These are phyloP conservation scores for Fulvia fulva DNA, from an alignment of 2,329 filamentous ascomycete species.

Conservation along the genomic window DNA sequence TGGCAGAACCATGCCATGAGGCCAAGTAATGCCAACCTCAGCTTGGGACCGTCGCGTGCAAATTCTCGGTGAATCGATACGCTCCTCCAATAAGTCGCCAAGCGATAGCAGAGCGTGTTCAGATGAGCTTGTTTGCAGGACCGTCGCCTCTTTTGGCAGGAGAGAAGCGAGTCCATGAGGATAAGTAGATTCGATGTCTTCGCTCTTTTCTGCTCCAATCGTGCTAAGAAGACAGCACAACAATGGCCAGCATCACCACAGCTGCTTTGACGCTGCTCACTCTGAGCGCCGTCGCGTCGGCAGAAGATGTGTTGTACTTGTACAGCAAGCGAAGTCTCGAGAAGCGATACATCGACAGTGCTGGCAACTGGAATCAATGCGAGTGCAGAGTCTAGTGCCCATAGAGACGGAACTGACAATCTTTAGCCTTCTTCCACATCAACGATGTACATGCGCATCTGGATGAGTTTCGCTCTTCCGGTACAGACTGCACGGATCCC, in stretches of 20 bases:
- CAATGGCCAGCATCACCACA: neutral
- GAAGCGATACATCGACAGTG: conserved; percentile 22
- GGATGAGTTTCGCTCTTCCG: conserved; percentile 58
- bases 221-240: neutral
- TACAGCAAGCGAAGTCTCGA: conserved; percentile 19
- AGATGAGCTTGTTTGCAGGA: neutral
- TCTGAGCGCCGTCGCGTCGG: neutral
- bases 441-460: conserved; percentile 67
- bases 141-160: neutral
- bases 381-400: too few relatives aligned
- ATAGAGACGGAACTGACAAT: neutral
- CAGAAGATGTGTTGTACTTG: conserved; percentile 23
- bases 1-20: neutral
- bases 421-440: conserved; percentile 58
- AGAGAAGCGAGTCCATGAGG: neutral
- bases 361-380: conserved; percentile 33
- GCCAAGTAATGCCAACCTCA: neutral
- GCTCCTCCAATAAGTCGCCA: neutral
- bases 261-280: neutral
- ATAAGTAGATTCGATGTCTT: neutral
- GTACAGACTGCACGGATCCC: conserved; percentile 58
- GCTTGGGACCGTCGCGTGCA: neutral
- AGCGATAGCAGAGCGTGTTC: neutral
- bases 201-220: neutral
- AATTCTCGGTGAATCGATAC: neutral